Percentiles rank a stretch among this genome's conserved stretches.
These are phyloP conservation scores for Emmonsiellopsis sp. DNA, from an alignment of 2,329 filamentous ascomycete genomes.

Conservation along the genomic window DNA sequence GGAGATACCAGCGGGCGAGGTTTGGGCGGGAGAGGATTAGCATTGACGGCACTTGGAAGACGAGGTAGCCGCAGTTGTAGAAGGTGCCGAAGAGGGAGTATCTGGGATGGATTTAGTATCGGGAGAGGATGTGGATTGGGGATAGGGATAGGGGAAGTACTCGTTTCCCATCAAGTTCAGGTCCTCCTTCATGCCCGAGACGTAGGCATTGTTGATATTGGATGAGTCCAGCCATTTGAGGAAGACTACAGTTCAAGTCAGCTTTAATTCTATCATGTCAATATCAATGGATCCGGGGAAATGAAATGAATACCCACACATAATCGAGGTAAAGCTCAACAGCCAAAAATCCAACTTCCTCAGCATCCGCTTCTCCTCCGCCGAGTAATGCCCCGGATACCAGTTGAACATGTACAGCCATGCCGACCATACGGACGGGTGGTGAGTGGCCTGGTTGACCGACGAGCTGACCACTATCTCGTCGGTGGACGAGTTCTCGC, in stretches of 20 bases:
- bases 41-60: conserved; percentile 22
- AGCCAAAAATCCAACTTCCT: conserved; percentile 25
- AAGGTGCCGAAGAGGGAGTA: conserved; percentile 22
- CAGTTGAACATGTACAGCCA: conserved; percentile 19
- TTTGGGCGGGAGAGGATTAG: conserved; percentile 21
- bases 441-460: not conserved
- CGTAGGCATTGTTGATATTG: conserved; percentile 26
- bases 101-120: conserved; percentile 9
- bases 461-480: not conserved
- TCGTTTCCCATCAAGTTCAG: conserved; percentile 22
- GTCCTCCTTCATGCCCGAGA: conserved; percentile 24
- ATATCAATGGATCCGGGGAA: not conserved
- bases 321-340: conserved; percentile 22
- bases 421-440: not conserved
- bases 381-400: conserved; percentile 22
- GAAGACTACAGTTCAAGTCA: conserved; percentile 10
- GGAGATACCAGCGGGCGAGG: conserved; percentile 19
- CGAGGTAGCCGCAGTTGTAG: conserved; percentile 16
- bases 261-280: not conserved
- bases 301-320: conserved; percentile 14
- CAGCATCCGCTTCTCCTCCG: conserved; percentile 21
- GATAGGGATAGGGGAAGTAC: not conserved
- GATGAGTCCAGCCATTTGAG: conserved; percentile 20
- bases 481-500: not conserved
- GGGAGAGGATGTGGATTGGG: not conserved